Evolutionary conservation across 1,284 basidiomycete genomes (phyloP).

Genomic region (Ceratobasidium papillatum): DNA sequence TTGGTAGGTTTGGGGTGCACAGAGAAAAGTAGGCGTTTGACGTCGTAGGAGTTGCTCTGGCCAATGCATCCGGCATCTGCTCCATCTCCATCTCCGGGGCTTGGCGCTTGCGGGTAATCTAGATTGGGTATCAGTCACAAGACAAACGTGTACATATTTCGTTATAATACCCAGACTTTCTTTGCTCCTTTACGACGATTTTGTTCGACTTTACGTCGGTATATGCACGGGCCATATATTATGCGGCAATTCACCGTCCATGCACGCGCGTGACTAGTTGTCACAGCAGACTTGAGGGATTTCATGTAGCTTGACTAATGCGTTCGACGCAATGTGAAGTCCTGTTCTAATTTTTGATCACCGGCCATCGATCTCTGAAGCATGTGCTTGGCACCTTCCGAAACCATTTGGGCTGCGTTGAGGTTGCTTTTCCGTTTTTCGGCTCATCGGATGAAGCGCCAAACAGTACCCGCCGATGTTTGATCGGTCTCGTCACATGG

Average conservation of each 20-base stretch:
- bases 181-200: background rate
- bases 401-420: background rate
- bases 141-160: background rate
- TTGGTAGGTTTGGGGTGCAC: background rate
- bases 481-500: background rate
- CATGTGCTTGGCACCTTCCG: background rate
- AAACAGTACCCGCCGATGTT: constrained; percentile 4
- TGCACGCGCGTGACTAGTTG: background rate
- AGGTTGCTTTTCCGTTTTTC: background rate
- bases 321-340: background rate
- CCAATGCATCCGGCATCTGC: constrained; percentile 29
- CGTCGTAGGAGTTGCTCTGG: background rate
- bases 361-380: constrained; percentile 14
- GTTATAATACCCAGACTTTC: background rate
- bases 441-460: background rate
- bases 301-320: constrained; percentile 3
- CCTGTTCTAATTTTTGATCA: constrained; percentile 9
- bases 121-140: background rate
- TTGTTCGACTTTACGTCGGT: background rate
- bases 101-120: constrained; percentile 23
- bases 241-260: background rate
- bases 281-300: background rate
- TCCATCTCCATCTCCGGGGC: background rate
- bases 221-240: background rate
- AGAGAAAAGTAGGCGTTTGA: background rate